Evolutionary conservation across 345 rosid genomes (phyloP), one percentile per base, ranked within the genome.

Genomic region (Rhodomyrtus tomentosa): DNA sequence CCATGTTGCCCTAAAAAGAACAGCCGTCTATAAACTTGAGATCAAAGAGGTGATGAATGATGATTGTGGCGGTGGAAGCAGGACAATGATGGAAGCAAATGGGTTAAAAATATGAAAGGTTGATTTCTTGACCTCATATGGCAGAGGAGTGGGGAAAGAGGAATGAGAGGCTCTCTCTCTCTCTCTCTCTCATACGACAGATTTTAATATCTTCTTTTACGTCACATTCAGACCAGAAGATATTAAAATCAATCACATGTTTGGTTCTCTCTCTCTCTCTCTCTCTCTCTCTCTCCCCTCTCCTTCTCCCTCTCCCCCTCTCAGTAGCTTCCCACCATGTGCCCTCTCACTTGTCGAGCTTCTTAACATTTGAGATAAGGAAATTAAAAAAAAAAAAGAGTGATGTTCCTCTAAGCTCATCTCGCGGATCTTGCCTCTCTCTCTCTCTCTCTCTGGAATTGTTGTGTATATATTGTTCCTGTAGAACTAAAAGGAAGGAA

Each of bases 351-450:
- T 49, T 38, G 49, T 42, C 4, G 52, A 24, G 27, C 53, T 48
- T 40, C 79, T 25, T 82, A 12, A n/a, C 73, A 21, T 22, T 50
- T 80, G 56, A 84, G 90, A 88, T 86, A 88, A 84, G 86, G 45
- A 83, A 84, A 56, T 45, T 82, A 18, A 16, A 51, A 55, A 18
- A 16, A 51, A 55, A 32, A 54, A 40, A 36, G 86, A 88, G 92
- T 50, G 90, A 87, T 84, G 87, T 90, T 90, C 87, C 84, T 87
- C 85, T 87, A 56, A 83, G 91, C 95, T 93, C 91, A 85, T 85
- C 95, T 91, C 89, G 42, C 92, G 95, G 95, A 93, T 93, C 96
- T 94, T 90, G 98, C 93, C 81, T 38, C 55, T 27, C 53, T 50
- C 40, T 52, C 53, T 55, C 40, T 20, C 48, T 15, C 82, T 1